A percentile compares a stretch with the other conserved stretches of the same genome.
phyloP scores from a whole-genome alignment of 1,284 basidiomycete species.

The Neonothopanus nambi region DNA sequence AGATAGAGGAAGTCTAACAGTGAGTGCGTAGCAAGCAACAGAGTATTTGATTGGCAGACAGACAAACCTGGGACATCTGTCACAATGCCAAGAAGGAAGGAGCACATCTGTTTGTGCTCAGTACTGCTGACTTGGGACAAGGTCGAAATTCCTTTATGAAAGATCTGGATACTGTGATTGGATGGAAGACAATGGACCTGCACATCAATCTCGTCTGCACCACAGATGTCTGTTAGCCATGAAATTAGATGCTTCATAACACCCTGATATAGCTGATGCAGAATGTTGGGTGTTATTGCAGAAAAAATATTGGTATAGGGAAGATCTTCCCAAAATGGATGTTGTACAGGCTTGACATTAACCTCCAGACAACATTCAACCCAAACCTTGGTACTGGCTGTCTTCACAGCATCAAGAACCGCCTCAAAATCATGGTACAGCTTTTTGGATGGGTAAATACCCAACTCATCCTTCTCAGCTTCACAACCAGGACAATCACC shows the following conservation, averaged over 20 bases:
- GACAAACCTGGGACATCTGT: slow-evolving; percentile 1
- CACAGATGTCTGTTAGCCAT: slow-evolving; percentile 23
- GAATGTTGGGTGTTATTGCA: too few species aligned
- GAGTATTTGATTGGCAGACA: neutral
- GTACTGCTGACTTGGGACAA: too few species aligned
- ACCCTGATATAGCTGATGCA: too few species aligned
- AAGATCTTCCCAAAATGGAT: slow-evolving; percentile 19
- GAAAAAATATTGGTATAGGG: too few species aligned
- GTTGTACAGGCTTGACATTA: neutral
- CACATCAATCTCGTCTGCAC: slow-evolving; percentile 21
- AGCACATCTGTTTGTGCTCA: too few species aligned
- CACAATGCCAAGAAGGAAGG: slow-evolving; percentile 17
- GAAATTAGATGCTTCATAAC: too few species aligned
- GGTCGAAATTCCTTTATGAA: too few species aligned
- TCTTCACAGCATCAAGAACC: neutral
- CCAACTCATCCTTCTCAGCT: too few species aligned
- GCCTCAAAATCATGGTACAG: neutral
- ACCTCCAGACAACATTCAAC: neutral
- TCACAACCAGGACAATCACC: slow-evolving; percentile 2
- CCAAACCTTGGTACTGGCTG: neutral
- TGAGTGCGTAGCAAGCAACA: neutral
- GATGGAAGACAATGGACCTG: slow-evolving; percentile 19
- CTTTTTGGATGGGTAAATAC: neutral
- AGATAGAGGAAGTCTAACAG: too few species aligned
- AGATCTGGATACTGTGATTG: slow-evolving; percentile 4